A percentile compares a stretch with the other conserved stretches of the same genome.
phyloP scores from a whole-genome alignment of 352 stramenopile species.

The Pythium guiyangense region DNA sequence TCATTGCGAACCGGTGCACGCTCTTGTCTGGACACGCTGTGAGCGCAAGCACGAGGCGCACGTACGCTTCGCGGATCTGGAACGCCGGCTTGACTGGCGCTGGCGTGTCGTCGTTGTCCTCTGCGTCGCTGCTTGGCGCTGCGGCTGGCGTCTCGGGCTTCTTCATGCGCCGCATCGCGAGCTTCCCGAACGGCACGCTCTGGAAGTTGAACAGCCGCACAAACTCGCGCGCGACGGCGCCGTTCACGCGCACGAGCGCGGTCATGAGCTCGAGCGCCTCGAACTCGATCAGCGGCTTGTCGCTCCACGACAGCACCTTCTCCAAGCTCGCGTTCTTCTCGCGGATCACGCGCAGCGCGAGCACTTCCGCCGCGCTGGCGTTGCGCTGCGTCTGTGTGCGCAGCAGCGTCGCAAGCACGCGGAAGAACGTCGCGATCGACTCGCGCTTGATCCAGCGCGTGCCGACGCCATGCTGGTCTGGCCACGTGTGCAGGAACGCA shows the following conservation, averaged over 20 bases:
- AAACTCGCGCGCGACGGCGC: conserved; percentile 48
- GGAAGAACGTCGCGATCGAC: conserved; percentile 65
- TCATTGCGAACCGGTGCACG: conserved; percentile 74
- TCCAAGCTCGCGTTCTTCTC: conserved; percentile 61
- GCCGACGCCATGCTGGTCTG: conserved; percentile 36
- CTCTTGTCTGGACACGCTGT: conserved; percentile 63
- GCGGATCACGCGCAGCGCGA: conserved; percentile 63
- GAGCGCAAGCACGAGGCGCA: conserved; percentile 57
- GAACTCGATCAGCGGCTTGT: conserved; percentile 80
- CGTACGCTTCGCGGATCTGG: conserved; percentile 64
- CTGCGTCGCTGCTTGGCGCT: neutral
- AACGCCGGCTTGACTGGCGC: conserved; percentile 23
- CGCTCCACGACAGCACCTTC: conserved; percentile 79
- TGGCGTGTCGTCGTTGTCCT: neutral
- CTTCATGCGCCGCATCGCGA: conserved; percentile 58
- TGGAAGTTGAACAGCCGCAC: conserved; percentile 83
- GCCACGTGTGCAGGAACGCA: conserved; percentile 61
- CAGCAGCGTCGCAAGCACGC: conserved; percentile 45
- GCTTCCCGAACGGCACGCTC: conserved; percentile 50
- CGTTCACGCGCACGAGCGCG: conserved; percentile 33
- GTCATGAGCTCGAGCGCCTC: conserved; percentile 60
- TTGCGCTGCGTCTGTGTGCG: conserved; percentile 23
- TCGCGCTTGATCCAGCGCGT: conserved; percentile 63
- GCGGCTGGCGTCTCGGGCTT: conserved; percentile 20
- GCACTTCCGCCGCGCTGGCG: conserved; percentile 35